Evolutionary conservation across 163 green algal genomes (phyloP), one percentile per base, ranked within the genome.

Genomic region (Scenedesmus sp.): DNA sequence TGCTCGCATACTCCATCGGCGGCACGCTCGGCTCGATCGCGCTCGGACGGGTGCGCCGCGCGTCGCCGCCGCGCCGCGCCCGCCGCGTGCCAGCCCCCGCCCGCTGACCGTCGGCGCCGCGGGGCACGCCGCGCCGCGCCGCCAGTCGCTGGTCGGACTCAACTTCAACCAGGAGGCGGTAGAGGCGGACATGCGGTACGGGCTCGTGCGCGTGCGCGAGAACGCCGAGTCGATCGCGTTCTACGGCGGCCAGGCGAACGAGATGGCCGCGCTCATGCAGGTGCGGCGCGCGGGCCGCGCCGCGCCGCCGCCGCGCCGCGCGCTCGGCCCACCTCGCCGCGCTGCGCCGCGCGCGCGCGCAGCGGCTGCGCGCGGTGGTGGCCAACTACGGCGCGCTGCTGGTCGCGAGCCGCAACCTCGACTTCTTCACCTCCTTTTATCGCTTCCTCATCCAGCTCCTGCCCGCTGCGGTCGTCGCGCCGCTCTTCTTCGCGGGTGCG

Each of bases 361-460:
- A 83, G 78, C 63, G 75, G 4, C 70, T 87, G 48, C 53, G 50
- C 45, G 71, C 67, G 4, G 83, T 77, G 7, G 87, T 99, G 7
- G 80, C 86, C 44, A 99, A 99, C 86, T 97, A 95, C 82, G 31
- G 87, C 34, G 76, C 92, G 36, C 88, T 99, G 75, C 77, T 99
- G 45, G 71, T 89, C 1, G 91, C 92, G 22, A 90, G 78, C 14
- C 83, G 96, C 20, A 98, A 99, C 84, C 90, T 99, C 44, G 88
- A 95, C 80, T 99, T 99, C 89, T 99, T 99, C 88, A 98, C 95
- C 11, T 95, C 89, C 62, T 96, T 94, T 83, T 99, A 99, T 86
- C 85, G 91, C 36, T 91, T 87, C 65, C 66, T 95, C 42, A 95
- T 96, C 34, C 85, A 92, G 82, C 88, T 97, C 28, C 84, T 97